A percentile compares a stretch with the other conserved stretches of the same genome.
Evolutionary conservation across 1,284 basidiomycete genomes (phyloP).

Genomic region (Wolfiporia cocos): DNA sequence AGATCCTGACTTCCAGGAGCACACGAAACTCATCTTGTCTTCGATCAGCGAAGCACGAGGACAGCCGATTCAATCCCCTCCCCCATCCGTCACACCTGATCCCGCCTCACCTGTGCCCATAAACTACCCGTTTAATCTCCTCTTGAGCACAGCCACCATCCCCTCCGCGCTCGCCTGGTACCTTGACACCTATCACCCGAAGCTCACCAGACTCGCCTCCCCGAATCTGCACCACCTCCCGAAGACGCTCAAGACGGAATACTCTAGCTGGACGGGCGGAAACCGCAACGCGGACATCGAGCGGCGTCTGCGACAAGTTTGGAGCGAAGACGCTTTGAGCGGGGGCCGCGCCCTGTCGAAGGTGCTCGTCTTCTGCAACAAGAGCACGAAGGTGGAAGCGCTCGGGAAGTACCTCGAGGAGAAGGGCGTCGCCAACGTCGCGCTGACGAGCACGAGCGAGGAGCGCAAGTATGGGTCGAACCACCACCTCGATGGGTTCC

Average conservation of each 20-base stretch:
- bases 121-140: slow-evolving; percentile 68
- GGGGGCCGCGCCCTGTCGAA: slow-evolving; percentile 39
- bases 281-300: slow-evolving; percentile 77
- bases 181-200: slow-evolving; percentile 56
- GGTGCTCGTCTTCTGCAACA: slow-evolving; percentile 80
- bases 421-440: slow-evolving; percentile 60
- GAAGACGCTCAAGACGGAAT: slow-evolving; percentile 59
- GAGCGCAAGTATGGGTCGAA: slow-evolving; percentile 62
- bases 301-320: slow-evolving; percentile 63
- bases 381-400: slow-evolving; percentile 56
- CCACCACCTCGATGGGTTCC: slow-evolving; percentile 67
- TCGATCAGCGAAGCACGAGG: slow-evolving; percentile 65
- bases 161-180: slow-evolving; percentile 69
- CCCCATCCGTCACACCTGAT: slow-evolving; percentile 8
- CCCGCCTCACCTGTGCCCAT: slow-evolving; percentile 16
- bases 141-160: slow-evolving; percentile 86
- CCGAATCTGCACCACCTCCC: slow-evolving; percentile 78
- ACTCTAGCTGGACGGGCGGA: slow-evolving; percentile 71
- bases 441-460: slow-evolving; percentile 51
- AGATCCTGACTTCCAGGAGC: slow-evolving; percentile 78
- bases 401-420: slow-evolving; percentile 51
- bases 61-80: slow-evolving; percentile 30
- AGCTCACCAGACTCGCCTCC: slow-evolving; percentile 64
- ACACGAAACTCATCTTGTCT: slow-evolving; percentile 61
- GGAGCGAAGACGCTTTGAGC: slow-evolving; percentile 58